phyloP scores from a whole-genome alignment of 306 rosid species.

The Sicyos baderoa region DNA sequence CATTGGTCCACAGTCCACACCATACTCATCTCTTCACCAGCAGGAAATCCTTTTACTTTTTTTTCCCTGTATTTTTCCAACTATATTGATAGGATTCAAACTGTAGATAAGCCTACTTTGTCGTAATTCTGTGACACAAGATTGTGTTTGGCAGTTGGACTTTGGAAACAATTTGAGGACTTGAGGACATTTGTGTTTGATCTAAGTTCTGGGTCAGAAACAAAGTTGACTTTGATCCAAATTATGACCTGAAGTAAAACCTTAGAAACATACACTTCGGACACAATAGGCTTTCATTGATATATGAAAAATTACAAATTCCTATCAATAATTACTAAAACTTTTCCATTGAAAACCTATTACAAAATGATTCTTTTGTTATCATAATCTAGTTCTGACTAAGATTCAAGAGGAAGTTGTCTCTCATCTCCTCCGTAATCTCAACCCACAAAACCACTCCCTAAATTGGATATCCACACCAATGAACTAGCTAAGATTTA shows the following conservation, averaged over 20 bases:
- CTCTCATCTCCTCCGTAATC: not conserved
- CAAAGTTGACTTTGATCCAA: not conserved
- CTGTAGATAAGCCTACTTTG: not conserved
- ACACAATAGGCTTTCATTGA: not conserved
- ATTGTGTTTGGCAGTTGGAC: not conserved
- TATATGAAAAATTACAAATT: no score
- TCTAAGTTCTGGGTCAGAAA: not conserved
- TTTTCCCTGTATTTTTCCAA: not conserved
- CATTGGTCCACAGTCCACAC: not conserved
- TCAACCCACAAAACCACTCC: not conserved
- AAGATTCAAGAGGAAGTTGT: not conserved
- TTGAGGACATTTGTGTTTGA: not conserved
- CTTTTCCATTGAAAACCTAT: no score
- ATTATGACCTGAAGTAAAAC: not conserved
- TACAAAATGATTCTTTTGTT: not conserved
- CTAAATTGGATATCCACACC: not conserved
- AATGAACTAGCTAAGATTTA: not conserved
- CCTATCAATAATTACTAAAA: no score
- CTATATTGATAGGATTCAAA: not conserved
- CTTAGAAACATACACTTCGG: not conserved
- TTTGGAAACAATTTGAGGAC: not conserved
- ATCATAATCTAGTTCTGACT: not conserved
- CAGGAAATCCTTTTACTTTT: not conserved
- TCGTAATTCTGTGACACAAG: not conserved
- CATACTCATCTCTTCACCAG: no score